Percentiles rank a stretch among this genome's conserved stretches.
Evolutionary conservation across 2,329 filamentous ascomycete genomes (phyloP).

Genomic region (Ophiocordyceps camponoti-leonardi): DNA sequence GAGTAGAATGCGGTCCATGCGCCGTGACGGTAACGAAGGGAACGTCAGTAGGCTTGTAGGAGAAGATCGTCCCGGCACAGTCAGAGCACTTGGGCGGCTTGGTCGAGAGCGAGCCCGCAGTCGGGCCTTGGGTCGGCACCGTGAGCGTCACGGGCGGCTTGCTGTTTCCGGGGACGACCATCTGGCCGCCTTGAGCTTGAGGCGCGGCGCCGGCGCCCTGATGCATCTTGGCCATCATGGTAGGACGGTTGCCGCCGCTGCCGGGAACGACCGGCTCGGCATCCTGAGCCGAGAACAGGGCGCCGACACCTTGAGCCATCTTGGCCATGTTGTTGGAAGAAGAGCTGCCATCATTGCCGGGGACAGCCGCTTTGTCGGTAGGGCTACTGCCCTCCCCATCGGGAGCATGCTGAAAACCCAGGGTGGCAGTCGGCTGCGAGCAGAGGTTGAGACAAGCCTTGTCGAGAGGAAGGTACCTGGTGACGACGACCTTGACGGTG

Average conservation of each 20-base stretch:
- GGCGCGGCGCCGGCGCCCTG: too few species aligned
- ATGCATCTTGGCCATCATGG: too few species aligned
- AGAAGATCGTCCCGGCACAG: conserved; percentile 9
- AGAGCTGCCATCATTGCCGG: too few species aligned
- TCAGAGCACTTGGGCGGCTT: conserved; percentile 6
- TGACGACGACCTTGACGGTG: conserved; percentile 6
- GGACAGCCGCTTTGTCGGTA: too few species aligned
- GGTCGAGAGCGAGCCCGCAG: conserved; percentile 2
- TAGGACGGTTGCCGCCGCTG: too few species aligned
- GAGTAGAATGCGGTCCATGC: conserved; percentile 1
- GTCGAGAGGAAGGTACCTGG: conserved; percentile 4
- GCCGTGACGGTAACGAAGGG: conserved; percentile 9
- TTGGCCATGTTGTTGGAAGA: too few species aligned
- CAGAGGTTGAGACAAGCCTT: conserved; percentile 5
- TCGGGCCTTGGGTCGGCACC: conserved; percentile 6
- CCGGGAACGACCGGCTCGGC: too few species aligned
- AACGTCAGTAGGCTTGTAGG: conserved; percentile 9
- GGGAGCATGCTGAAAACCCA: background rate
- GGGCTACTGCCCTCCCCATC: too few species aligned
- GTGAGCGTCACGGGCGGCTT: conserved; percentile 7
- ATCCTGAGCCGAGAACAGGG: too few species aligned
- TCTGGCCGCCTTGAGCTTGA: too few species aligned
- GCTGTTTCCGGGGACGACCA: background rate
- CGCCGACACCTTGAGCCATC: too few species aligned
- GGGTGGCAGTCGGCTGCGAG: background rate